These are phyloP conservation scores for Blastomyces gilchristii DNA, from an alignment of 2,329 filamentous ascomycete genomes.

Conservation along the genomic window DNA sequence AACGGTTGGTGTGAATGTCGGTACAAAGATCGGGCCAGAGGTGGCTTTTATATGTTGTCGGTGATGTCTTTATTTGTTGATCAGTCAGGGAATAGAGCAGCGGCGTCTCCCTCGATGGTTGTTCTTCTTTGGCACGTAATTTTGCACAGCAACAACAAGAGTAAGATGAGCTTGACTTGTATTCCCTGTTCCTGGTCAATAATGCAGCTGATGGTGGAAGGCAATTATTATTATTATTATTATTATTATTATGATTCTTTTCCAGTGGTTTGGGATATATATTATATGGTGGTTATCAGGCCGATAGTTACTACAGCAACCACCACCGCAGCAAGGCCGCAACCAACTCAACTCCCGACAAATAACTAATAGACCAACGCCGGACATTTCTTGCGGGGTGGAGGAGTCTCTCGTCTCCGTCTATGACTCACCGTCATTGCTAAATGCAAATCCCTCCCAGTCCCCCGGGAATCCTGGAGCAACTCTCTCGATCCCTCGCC, in stretches of 20 bases:
- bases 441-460: not conserved
- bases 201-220: slow-evolving; percentile 7
- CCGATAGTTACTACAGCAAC: slow-evolving; percentile 36
- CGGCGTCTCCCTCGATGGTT: not conserved
- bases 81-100: not conserved
- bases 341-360: not conserved
- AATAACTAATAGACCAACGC: not conserved
- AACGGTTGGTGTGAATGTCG: not conserved
- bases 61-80: not conserved
- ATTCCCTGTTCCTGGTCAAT: slow-evolving; percentile 8
- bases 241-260: too few relatives aligned
- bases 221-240: too few relatives aligned
- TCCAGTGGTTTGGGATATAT: too few relatives aligned
- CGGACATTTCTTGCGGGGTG: not conserved
- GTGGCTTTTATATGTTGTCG: not conserved
- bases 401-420: not conserved
- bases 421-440: not conserved
- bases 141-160: not conserved
- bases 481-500: not conserved
- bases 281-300: too few relatives aligned
- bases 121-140: not conserved
- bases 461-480: not conserved
- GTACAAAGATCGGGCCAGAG: not conserved
- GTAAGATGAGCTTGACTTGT: slow-evolving; percentile 20
- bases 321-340: not conserved